These are phyloP conservation scores for Anthostomella pinea DNA, from an alignment of 2,329 filamentous ascomycete species.

Conservation along the genomic window DNA sequence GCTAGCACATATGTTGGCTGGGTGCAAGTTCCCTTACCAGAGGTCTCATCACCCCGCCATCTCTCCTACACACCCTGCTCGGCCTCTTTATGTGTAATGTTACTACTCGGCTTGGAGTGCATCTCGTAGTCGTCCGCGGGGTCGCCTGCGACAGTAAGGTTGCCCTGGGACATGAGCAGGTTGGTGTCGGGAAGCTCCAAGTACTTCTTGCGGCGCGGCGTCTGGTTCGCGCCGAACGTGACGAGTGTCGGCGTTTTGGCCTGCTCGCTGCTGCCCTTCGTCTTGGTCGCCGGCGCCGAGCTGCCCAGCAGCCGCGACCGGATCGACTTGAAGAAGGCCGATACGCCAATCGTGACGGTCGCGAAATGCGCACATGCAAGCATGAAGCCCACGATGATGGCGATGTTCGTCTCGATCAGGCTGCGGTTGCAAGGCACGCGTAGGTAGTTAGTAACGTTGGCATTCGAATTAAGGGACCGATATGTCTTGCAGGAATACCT, in stretches of 20 bases:
- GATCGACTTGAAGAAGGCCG: slow-evolving; percentile 5
- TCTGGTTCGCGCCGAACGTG: slow-evolving; percentile 2
- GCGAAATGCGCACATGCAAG: slow-evolving; percentile 10
- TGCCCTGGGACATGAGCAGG: slow-evolving; percentile 2
- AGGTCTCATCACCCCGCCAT: too few species aligned
- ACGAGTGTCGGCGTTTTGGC: background rate
- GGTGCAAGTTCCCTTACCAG: too few species aligned
- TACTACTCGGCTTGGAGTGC: slow-evolving; percentile 2
- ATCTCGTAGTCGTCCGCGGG: slow-evolving; percentile 2
- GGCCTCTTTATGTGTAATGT: background rate
- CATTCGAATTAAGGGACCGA: background rate
- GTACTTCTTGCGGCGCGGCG: slow-evolving; percentile 4
- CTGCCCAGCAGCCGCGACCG: slow-evolving; percentile 4
- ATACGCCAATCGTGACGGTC: slow-evolving; percentile 1
- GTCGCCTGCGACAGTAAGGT: slow-evolving; percentile 1
- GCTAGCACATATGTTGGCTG: too few species aligned
- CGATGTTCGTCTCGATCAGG: slow-evolving; percentile 15
- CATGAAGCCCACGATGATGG: slow-evolving; percentile 17
- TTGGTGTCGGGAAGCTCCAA: slow-evolving; percentile 1
- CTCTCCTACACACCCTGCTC: background rate
- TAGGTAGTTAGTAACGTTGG: background rate
- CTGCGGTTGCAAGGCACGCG: slow-evolving; percentile 5
- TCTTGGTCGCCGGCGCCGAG: background rate
- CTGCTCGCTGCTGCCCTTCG: slow-evolving; percentile 2
- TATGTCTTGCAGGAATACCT: slow-evolving; percentile 1